Evolutionary conservation across 2,329 filamentous ascomycete species (phyloP), one percentile per base, ranked within the genome.

Genomic region (Cladosporium sp.): DNA sequence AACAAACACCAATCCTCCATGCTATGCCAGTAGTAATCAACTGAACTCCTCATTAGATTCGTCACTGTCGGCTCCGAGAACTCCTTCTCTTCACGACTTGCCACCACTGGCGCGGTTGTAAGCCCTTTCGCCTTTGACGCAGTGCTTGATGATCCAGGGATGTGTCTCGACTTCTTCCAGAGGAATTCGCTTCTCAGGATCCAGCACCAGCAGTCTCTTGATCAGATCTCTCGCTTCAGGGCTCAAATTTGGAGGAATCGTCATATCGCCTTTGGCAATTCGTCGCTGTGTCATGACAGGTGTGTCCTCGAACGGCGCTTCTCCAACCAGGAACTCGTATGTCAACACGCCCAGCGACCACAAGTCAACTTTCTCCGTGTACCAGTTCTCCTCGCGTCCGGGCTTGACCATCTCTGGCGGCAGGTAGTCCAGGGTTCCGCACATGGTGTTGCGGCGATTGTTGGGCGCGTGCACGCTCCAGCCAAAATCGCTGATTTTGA

Each of bases 401-500:
- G 89, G 87, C 78, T 90, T 91, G 78, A 98, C 86, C 95, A 99
- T 99, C 88, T 99, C 95, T 5, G 95, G 95, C 3, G 95, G 95
- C 18, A 99, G 86, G 78, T 99, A 99, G 80, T 99, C 95, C 50
- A 98, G 87, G 21, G 95, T 99, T 69, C 95, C 95, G 78, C 95
- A 99, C 88, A 98, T 93, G 65, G 95, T 99, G 75, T 93, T 90
- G 68, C 95, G 86, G 72, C 95, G 85, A 81, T 94, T 96, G 79
- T 96, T 97, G 31, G 95, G 95, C 5, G 95, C 95, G 79, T 99
- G 95, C 4, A 98, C 95, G 77, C 91, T 96, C 95, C 95, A 99
- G 59, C 95, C 94, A 75, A 98, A 99, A 79, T 99, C 95, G 5
- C 92, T 96, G 75, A 99, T 93, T 80, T 99, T 99, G 81, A 99